These are phyloP conservation scores for Flaveria linearis DNA, from an alignment of 129 eudicot species.

Conservation along the genomic window DNA sequence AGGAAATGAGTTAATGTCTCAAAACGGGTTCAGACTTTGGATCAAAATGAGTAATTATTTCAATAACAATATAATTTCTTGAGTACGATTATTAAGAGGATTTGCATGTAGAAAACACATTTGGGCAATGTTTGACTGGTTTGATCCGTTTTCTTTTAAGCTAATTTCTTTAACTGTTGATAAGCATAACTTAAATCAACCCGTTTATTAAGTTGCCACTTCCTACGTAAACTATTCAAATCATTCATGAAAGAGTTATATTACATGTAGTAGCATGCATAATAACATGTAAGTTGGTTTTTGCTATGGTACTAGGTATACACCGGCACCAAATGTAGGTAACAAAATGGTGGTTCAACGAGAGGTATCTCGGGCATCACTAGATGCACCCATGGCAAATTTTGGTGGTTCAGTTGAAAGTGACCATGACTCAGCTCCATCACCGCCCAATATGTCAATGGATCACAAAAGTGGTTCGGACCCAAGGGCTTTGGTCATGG, in stretches of 20 bases:
- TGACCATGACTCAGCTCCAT: constrained; percentile 85
- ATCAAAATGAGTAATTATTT: background rate
- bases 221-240: too few species aligned
- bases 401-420: constrained; percentile 64
- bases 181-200: too few species aligned
- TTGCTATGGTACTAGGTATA: constrained; percentile 48
- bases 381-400: constrained; percentile 42
- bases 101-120: too few species aligned
- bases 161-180: too few species aligned
- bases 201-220: too few species aligned
- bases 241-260: too few species aligned
- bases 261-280: background rate
- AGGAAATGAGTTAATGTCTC: background rate
- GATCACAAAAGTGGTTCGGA: constrained; percentile 54
- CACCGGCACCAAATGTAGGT: constrained; percentile 36
- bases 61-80: too few species aligned
- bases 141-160: too few species aligned
- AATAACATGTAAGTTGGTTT: constrained; percentile 1
- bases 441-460: constrained; percentile 51
- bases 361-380: constrained; percentile 38
- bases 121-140: too few species aligned
- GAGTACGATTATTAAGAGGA: too few species aligned
- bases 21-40: background rate
- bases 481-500: constrained; percentile 70
- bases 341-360: constrained; percentile 39